Evolutionary conservation across 257 asterid species (phyloP), one percentile per base, ranked within the genome.

Genomic region (Solanum appendiculatum): DNA sequence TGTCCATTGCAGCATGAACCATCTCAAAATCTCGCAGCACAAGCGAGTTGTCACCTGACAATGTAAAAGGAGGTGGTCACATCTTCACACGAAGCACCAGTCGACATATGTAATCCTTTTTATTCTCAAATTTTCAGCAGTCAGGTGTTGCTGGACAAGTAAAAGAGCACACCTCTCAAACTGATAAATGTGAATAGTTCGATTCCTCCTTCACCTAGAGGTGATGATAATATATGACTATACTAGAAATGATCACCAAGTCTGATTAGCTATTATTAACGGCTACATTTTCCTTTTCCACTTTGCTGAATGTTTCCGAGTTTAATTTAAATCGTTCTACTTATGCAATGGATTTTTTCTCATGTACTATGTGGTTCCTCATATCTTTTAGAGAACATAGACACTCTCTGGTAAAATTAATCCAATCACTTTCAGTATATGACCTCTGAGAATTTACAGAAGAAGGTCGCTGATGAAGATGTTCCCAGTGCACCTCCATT

Each of bases 401-500:
- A 48, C 69, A 48, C 21, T 20, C 69, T 51, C 44, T 18, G 23
- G 42, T 81, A 69, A 81, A 81, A 13, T 31, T 48, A 81, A 81
- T 81, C 29, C 69, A 31, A 48, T 81, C 31, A 27, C 85, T 20
- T 81, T 80, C 92, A 90, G 92, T 88, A 87, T 88, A 88, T 85
- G 40, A 70, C 86, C 82, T 84, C 88, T 85, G 89, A 87, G 83
- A 85, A 68, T 58, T 78, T 70, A 86, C 87, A 75, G 73, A 87
- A 86, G 40, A 88, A 85, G 66, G 87, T 46, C 78, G 56, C 86
- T 56, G 92, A 92, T 66, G 92, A 91, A 85, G 94, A 92, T 88
- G 54, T 90, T 54, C 93, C 94, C 64, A 92, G 93, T 89, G 94
- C 94, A 42, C 94, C 94, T 78, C 94, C 94, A 34, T 86, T 92